Evolutionary conservation across 2,329 filamentous ascomycete genomes (phyloP), one percentile per base, ranked within the genome.

Genomic region (Sporothrix mexicana): DNA sequence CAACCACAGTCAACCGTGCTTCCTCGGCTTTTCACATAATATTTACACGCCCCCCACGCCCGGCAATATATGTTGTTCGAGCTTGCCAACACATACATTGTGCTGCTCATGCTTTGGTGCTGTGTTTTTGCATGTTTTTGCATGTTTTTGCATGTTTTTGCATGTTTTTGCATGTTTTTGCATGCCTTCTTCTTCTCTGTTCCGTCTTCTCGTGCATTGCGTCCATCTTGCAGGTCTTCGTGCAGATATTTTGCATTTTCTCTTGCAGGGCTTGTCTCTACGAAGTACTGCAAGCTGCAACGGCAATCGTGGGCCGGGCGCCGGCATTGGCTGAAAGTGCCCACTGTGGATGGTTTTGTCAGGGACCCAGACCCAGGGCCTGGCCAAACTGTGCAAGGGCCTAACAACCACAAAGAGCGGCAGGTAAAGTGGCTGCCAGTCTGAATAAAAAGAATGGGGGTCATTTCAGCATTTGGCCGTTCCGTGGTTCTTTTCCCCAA

Each of bases 51-150:
- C 59, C 30, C 41, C 61, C 61, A 47, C 12, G 61, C 61, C 20
- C 10, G 8, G 45, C 17, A 13, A 20, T 8, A 8, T 45, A 20
- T 15, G 5, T 43, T n/a, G 25, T 45, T 13, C 8, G 41, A 47
- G 61, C 61, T 66, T 67, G 64, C 64, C 64, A 67, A 67, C 64
- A 67, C 64, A 67, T 67, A 25, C 45, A 12, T 55, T 25, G 20
- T 8, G 9, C 23, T 7, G 20, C 53, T 66, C 20, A 41, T 25
- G 41, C 36, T 10, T 43, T 20, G 30, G 43, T 45, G 57, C n/a
- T 43, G 25, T 1, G 20, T 43, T 45, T 25, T 25, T 66, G 41
- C 20, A 25, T 43, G 10, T 55, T 25, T 25, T 12, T 36, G 30
- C 30, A 36, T 43, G 10, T 55, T 25, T 25, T 12, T 36, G 30